Evolutionary conservation across 306 rosid species (phyloP).

Genomic region (Ormosia semicastrata): DNA sequence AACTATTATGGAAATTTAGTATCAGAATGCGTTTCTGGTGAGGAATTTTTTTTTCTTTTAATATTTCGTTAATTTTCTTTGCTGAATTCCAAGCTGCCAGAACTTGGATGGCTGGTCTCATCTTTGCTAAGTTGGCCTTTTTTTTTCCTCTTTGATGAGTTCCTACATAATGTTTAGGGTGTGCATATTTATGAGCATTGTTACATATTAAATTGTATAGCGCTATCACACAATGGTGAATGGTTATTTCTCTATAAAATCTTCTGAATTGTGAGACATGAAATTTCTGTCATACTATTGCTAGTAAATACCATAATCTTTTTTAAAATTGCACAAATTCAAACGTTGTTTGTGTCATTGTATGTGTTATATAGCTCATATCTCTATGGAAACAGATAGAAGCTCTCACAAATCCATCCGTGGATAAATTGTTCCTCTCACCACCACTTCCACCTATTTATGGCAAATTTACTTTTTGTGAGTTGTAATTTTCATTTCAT

Average conservation of each 20-base stretch:
- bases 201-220: conserved; percentile 45
- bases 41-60: conserved; percentile 22
- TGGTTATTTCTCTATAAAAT: conserved; percentile 32
- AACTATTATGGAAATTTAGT: conserved; percentile 31
- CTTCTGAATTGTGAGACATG: conserved; percentile 20
- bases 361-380: background rate
- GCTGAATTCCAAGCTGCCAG: conserved; percentile 46
- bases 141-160: conserved; percentile 20
- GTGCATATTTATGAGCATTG: conserved; percentile 44
- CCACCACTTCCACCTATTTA: background rate
- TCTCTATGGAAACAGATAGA: background rate
- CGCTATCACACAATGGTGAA: conserved; percentile 27
- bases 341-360: background rate
- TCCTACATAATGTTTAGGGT: conserved; percentile 34
- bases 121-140: conserved; percentile 33
- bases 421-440: background rate
- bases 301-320: background rate
- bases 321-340: background rate
- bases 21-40: conserved; percentile 35
- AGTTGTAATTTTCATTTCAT: background rate
- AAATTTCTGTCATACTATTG: background rate
- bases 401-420: background rate
- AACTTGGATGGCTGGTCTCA: conserved; percentile 46
- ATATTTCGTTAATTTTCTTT: conserved; percentile 40
- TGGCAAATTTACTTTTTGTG: background rate